A percentile compares a stretch with the other conserved stretches of the same genome.
Conservation (phyloP, 768 basidiomycete species). For the Phlebiopsis gigantea region DNA sequence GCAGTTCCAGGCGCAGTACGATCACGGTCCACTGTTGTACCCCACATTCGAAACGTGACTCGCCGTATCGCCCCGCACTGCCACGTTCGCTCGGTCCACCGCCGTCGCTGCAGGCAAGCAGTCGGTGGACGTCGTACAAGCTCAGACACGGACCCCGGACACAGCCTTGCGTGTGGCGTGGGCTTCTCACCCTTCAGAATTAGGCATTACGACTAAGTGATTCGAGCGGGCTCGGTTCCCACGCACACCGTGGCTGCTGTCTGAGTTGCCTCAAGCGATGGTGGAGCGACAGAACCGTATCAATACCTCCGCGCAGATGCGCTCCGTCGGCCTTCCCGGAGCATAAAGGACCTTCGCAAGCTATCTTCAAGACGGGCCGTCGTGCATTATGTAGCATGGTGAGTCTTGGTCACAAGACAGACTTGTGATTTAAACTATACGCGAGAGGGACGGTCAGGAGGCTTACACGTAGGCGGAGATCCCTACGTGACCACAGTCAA, state of each 20-base stretch:
- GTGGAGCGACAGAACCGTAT: not conserved
- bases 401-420: no score
- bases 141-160: not conserved
- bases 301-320: not conserved
- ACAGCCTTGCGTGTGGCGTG: not conserved
- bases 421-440: no score
- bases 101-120: no score
- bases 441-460: no score
- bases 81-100: no score
- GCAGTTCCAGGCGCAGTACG: no score
- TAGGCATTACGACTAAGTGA: not conserved
- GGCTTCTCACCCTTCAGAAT: not conserved
- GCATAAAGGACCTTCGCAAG: not conserved
- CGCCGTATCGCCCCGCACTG: no score
- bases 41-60: no score
- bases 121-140: not conserved
- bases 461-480: not conserved
- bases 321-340: not conserved
- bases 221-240: not conserved
- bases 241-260: not conserved
- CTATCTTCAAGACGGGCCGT: not conserved
- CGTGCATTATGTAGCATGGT: not conserved
- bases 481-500: not conserved
- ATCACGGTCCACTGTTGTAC: no score
- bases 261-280: not conserved